Percentiles rank a stretch among this genome's conserved stretches.
These are phyloP conservation scores for Lichtheimia ornata DNA, from an alignment of 371 early-diverging fungal species.

Conservation along the genomic window DNA sequence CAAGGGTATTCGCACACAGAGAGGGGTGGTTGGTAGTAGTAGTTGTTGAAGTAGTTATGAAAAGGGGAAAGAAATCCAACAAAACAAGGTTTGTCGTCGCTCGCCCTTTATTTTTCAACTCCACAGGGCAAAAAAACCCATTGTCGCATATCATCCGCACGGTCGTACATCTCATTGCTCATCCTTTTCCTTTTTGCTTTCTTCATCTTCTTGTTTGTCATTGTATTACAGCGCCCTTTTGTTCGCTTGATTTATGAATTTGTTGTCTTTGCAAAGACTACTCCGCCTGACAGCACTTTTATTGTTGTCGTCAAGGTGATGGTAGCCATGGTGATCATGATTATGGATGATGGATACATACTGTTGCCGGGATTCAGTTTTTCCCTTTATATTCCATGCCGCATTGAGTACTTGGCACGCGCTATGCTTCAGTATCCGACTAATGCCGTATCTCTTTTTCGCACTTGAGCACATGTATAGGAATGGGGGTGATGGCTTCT, in stretches of 20 bases:
- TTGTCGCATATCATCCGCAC: slow-evolving; percentile 4
- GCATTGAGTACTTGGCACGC: too few relatives aligned
- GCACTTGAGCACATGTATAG: too few relatives aligned
- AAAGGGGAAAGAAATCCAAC: slow-evolving; percentile 15
- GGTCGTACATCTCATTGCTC: too few relatives aligned
- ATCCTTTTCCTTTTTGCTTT: too few relatives aligned
- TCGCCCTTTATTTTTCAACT: slow-evolving; percentile 14
- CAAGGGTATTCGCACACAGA: slow-evolving; percentile 4
- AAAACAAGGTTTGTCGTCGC: slow-evolving; percentile 3
- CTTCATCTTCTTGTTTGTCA: neutral
- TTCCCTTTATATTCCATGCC: slow-evolving; percentile 32
- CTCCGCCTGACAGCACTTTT: slow-evolving; percentile 18
- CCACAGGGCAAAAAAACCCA: slow-evolving; percentile 6
- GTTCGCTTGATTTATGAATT: slow-evolving; percentile 78
- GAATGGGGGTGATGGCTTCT: too few relatives aligned
- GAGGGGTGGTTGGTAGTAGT: slow-evolving; percentile 14
- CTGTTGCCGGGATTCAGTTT: slow-evolving; percentile 68
- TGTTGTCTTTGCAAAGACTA: slow-evolving; percentile 74
- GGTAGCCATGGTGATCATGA: too few relatives aligned
- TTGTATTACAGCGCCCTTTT: slow-evolving; percentile 72
- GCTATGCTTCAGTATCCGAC: too few relatives aligned
- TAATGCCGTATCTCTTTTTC: too few relatives aligned
- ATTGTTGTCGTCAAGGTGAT: too few relatives aligned
- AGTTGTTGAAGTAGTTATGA: neutral
- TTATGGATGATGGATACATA: too few relatives aligned